Evolutionary conservation across 1,284 basidiomycete species (phyloP).

Genomic region (Paramarasmius palmivorus): DNA sequence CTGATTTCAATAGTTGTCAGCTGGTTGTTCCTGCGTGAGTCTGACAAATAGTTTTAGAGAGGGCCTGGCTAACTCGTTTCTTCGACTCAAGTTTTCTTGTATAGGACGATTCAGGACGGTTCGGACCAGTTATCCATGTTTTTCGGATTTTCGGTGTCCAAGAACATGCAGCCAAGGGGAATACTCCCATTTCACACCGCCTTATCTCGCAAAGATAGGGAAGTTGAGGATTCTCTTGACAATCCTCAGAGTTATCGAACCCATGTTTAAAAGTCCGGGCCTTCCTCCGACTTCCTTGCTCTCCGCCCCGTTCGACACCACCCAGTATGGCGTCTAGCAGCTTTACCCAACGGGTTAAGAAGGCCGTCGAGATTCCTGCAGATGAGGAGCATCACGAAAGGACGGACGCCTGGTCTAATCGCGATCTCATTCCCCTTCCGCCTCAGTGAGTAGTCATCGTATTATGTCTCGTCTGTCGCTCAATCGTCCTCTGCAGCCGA

Average conservation of each 20-base stretch:
- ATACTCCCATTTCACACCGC: too few species aligned
- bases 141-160: too few species aligned
- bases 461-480: neutral
- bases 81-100: too few species aligned
- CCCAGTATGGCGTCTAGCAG: neutral
- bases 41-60: too few species aligned
- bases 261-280: neutral
- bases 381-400: slow-evolving; percentile 16
- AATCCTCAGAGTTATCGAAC: neutral
- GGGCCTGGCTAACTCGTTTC: too few species aligned
- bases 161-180: too few species aligned
- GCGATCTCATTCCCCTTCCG: slow-evolving; percentile 18
- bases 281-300: neutral
- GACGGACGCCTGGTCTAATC: slow-evolving; percentile 17
- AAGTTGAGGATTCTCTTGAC: too few species aligned
- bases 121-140: too few species aligned
- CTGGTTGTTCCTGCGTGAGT: too few species aligned
- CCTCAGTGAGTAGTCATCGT: slow-evolving; percentile 12
- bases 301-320: neutral
- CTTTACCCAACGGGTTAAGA: slow-evolving; percentile 2
- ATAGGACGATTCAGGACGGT: too few species aligned
- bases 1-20: too few species aligned
- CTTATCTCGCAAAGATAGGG: too few species aligned
- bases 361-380: slow-evolving; percentile 10
- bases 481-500: slow-evolving; percentile 5